These are phyloP conservation scores for Pseudozyma sp. DNA, from an alignment of 1,284 basidiomycete species.

Conservation along the genomic window DNA sequence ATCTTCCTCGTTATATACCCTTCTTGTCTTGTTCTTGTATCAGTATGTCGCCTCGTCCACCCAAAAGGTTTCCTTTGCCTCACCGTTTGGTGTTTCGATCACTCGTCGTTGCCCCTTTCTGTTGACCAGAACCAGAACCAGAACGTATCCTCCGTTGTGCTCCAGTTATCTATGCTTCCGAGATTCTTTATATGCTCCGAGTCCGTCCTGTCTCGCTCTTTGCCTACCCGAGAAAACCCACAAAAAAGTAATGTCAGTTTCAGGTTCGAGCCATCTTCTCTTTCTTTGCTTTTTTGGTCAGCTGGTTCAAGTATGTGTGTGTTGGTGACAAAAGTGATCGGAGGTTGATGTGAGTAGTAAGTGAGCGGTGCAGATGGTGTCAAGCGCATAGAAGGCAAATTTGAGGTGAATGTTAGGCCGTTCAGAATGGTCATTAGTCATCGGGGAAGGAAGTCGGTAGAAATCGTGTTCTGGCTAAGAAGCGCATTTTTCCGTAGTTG, in stretches of 20 bases:
- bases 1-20: constrained; percentile 12
- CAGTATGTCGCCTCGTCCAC: neutral
- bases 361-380: neutral
- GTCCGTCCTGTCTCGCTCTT: neutral
- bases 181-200: constrained; percentile 31
- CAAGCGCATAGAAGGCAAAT: neutral
- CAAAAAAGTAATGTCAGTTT: constrained; percentile 14
- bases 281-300: no score
- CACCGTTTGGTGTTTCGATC: neutral
- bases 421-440: neutral
- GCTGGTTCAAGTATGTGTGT: no score
- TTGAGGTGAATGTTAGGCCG: neutral
- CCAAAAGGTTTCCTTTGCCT: constrained; percentile 24
- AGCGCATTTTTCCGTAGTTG: neutral
- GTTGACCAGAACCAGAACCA: constrained; percentile 29
- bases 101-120: neutral
- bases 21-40: constrained; percentile 16
- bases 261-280: neutral
- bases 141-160: neutral
- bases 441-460: constrained; percentile 9
- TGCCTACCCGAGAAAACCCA: neutral
- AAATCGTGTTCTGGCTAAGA: constrained; percentile 1
- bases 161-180: constrained; percentile 6
- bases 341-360: no score
- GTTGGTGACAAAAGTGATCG: no score